These are phyloP conservation scores for Rickenella mellea DNA, from an alignment of 768 basidiomycete genomes.

Conservation along the genomic window DNA sequence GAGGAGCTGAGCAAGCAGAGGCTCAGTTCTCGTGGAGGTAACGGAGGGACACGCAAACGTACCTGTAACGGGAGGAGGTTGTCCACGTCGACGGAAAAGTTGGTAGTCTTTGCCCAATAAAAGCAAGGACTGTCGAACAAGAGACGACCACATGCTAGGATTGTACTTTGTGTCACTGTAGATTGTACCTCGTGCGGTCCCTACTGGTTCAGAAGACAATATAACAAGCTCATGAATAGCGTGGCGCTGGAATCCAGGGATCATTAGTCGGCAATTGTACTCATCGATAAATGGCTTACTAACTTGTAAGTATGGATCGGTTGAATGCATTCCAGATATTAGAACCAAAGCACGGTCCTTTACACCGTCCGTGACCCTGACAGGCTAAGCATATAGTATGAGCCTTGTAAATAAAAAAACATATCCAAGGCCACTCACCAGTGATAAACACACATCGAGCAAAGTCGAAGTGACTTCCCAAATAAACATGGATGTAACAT, in stretches of 20 bases:
- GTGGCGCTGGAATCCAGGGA: not conserved
- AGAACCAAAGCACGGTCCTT: constrained; percentile 47
- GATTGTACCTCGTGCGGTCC: not conserved
- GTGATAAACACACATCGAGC: constrained; percentile 50
- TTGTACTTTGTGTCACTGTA: constrained; percentile 63
- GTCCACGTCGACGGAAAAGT: constrained; percentile 49
- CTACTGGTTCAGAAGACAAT: not conserved
- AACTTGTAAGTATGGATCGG: constrained; percentile 29
- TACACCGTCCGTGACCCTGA: constrained; percentile 33
- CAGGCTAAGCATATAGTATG: too few species aligned
- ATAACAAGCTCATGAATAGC: not conserved
- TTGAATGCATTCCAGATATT: constrained; percentile 54
- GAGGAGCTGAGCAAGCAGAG: constrained; percentile 17
- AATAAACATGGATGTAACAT: constrained; percentile 36
- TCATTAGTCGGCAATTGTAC: not conserved
- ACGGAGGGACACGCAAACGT: constrained; percentile 3
- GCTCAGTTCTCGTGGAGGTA: constrained; percentile 10
- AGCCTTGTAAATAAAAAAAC: too few species aligned
- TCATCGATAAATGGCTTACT: not conserved
- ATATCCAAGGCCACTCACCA: constrained; percentile 34
- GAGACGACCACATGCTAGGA: constrained; percentile 52
- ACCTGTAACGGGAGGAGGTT: constrained; percentile 19
- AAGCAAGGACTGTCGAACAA: constrained; percentile 50
- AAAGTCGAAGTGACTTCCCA: constrained; percentile 60
- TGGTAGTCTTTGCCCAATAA: constrained; percentile 65